phyloP scores from a whole-genome alignment of 345 rosid species.

The Populus simonii region DNA sequence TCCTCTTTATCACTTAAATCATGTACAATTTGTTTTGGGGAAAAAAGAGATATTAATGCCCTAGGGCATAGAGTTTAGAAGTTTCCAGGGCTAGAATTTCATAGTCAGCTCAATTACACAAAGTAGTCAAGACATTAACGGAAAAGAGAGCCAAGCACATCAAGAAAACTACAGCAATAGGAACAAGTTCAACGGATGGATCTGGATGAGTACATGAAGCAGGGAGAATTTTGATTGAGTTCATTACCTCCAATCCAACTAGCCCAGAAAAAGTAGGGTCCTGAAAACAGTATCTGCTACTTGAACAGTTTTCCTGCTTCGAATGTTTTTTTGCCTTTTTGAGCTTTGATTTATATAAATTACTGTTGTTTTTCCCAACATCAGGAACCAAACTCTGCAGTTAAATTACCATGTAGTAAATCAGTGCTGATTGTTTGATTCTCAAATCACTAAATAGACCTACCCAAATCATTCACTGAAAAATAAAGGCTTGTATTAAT shows the following conservation, averaged over 20 bases:
- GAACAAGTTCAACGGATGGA: background rate
- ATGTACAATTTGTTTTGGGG: too few relatives aligned
- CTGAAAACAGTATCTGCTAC: slow-evolving; percentile 19
- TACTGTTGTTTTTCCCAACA: slow-evolving; percentile 7
- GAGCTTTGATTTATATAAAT: slow-evolving; percentile 22
- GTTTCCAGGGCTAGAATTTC: background rate
- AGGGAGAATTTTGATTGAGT: background rate
- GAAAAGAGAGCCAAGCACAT: background rate
- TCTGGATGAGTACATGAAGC: background rate
- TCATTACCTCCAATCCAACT: slow-evolving; percentile 28
- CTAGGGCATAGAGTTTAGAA: background rate
- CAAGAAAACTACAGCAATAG: background rate
- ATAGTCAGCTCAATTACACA: background rate
- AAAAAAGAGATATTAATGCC: background rate
- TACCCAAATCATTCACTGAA: background rate
- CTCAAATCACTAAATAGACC: background rate
- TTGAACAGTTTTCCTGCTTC: slow-evolving; percentile 15
- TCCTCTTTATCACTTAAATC: background rate
- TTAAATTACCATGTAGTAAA: background rate
- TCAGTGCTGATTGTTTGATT: background rate
- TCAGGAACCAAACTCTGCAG: slow-evolving; percentile 32
- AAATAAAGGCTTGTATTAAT: background rate
- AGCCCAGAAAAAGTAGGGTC: slow-evolving; percentile 30
- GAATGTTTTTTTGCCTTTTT: slow-evolving; percentile 20
- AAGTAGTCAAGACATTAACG: too few relatives aligned